Base-by-base conservation (phyloP, 257 asterid genomes). In the Cruciata laevipes region DNA sequence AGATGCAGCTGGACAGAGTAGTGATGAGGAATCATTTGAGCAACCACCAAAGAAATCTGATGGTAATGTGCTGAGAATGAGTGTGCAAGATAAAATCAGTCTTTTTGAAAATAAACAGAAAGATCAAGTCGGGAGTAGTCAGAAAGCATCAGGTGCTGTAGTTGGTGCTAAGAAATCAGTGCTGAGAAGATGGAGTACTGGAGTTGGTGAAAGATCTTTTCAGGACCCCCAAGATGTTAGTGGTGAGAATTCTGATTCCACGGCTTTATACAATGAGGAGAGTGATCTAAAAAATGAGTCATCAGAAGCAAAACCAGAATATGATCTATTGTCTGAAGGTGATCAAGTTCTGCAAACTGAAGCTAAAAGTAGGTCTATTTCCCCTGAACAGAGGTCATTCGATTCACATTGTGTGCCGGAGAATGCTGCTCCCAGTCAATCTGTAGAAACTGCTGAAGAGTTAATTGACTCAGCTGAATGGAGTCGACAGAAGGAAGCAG, bases 141-240 rank as follows among this genome's bases (percentile, higher is more conserved):
- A 83, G 77, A 87, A 85, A 74, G 77, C 83, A 5, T 61, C 80
- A 74, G 82, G 65, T 66, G 87, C 80, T 62, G 77, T 88, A 21
- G 62, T 79, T 65, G 91, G 81, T 74, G 79, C 96, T 56, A 89
- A 79, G 68, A 94, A 91, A 76, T 73, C 95, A 44, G 96, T 95
- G 20, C 76, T 95, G 77, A 87, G 99, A 80, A 87, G 99, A 82
- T 95, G 99, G 99, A 95, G 98, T 74, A 74, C 96, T 20, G 95
- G 96, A 58, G 77, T 80, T 66, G 82, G 94, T 52, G 93, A 86
- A 71, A 79, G 71, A 55, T 74, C 83, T 78, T 79, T 76, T 17
- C 78, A 42, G 51, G 64, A 67, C 65, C 74, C 81, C 51, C 75
- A 72, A 61, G 86, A 75, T 71, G 63, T 66, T 74, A 73, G 25